Evolutionary conservation across 768 basidiomycete genomes (phyloP), one percentile per base, ranked within the genome.

Genomic region (Lanmaoa rubissima): DNA sequence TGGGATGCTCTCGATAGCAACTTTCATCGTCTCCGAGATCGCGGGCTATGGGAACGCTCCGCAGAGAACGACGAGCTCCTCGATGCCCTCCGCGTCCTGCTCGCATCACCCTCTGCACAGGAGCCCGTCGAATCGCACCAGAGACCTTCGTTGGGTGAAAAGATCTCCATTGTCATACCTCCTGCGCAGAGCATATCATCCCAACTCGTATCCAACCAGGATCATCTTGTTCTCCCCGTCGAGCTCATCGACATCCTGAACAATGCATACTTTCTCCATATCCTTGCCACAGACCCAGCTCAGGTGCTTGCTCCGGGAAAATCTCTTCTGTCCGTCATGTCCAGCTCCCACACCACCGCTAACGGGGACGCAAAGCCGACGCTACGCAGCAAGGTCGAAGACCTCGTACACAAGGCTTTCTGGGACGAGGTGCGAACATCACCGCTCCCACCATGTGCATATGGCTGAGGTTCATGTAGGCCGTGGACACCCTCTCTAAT

Each of bases 271-370:
- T 85, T 87, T 60, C 77, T 90, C 10, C 86, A 88, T 65, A 60
- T 82, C n/a, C 81, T 91, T 12, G 83, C 84, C 4, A 85, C 79
- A 4, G 80, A 89, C 41, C 82, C 86, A 7, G 64, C 74, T 0
- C 78, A 75, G 44, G 78, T 87, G 9, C 72, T 90, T n/a, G 86
- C 89, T 3, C 80, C 84, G 1, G 86, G 85, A 49, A 91, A 91
- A 69, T 87, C 87, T 1, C 73, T 90, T 5, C 69, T 90, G 5
- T 87, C 88, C 9, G 79, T 85, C 74, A 73, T 90, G 67, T 73
- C 78, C 19, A 62, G 64, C 17, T 57, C 73, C 0, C 61, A 61
- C 44, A 55, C 49, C 17, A 50, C 59, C 40, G 46, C 49, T 28
- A 59, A 57, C n/a, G 63, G 57, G 17, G 64, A 63, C 17, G 41